A percentile compares a stretch with the other conserved stretches of the same genome.
These are phyloP conservation scores for Solanum paucissectum DNA, from an alignment of 257 asterid genomes.

Conservation along the genomic window DNA sequence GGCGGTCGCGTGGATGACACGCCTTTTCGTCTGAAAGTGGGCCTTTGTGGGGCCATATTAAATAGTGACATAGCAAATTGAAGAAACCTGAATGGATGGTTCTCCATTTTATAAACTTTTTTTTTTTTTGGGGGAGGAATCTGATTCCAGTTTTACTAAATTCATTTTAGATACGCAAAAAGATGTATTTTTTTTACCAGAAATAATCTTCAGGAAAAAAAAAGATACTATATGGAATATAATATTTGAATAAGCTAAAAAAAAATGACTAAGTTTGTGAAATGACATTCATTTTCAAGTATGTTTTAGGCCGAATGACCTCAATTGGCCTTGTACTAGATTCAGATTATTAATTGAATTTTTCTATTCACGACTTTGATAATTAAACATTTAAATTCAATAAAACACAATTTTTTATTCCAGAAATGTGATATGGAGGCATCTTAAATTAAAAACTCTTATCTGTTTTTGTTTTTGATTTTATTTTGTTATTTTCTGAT, in stretches of 20 bases:
- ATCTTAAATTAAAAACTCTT: background rate
- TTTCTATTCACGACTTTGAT: too few species aligned
- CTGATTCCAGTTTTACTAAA: background rate
- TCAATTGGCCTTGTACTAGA: background rate
- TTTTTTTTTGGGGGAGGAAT: background rate
- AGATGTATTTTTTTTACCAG: background rate
- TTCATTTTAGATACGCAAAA: background rate
- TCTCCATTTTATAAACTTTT: background rate
- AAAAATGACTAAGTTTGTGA: background rate
- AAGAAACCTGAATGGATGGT: background rate
- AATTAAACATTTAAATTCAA: too few species aligned
- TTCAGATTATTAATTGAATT: too few species aligned
- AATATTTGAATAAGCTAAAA: background rate
- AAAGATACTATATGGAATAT: background rate
- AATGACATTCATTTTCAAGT: too few species aligned
- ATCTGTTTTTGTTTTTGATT: background rate
- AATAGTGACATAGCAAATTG: background rate
- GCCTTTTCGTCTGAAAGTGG: constrained; percentile 10
- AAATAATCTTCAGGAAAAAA: background rate
- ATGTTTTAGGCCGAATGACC: too few species aligned
- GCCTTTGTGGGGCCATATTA: background rate
- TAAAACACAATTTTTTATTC: too few species aligned
- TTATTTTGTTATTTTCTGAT: background rate
- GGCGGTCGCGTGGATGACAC: constrained; percentile 41
- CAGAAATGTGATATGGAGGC: background rate